Percentiles rank a stretch among this genome's conserved stretches.
phyloP scores from a whole-genome alignment of 140 eudicot species.

The Flaveria floridana region DNA sequence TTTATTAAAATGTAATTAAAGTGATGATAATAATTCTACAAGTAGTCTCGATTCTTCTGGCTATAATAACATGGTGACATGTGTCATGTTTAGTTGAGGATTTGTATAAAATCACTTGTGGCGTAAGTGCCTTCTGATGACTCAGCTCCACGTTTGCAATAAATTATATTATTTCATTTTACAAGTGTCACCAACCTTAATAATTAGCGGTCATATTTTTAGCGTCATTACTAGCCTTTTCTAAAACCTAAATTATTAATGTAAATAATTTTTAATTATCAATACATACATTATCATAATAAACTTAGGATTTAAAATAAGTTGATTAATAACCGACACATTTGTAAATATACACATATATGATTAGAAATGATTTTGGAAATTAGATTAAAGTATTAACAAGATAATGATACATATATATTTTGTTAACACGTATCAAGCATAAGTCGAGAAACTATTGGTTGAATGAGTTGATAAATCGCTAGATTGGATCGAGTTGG shows the following conservation, averaged over 20 bases:
- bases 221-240: neutral
- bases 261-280: neutral
- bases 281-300: neutral
- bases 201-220: neutral
- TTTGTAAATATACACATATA: neutral
- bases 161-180: neutral
- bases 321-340: neutral
- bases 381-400: neutral
- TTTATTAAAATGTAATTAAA: neutral
- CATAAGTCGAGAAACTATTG: neutral
- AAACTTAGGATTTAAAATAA: neutral
- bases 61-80: slow-evolving; percentile 12
- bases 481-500: neutral
- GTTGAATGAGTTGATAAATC: neutral
- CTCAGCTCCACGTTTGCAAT: slow-evolving; percentile 34
- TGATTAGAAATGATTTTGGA: neutral
- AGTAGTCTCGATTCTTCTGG: neutral
- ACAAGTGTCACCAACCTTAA: neutral
- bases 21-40: neutral
- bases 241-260: neutral
- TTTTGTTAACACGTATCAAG: neutral
- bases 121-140: slow-evolving; percentile 14
- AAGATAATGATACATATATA: neutral
- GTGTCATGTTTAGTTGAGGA: neutral
- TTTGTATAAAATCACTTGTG: slow-evolving; percentile 31